phyloP scores from a whole-genome alignment of 192 early-diverging fungal species.

The Linnemannia zychae region DNA sequence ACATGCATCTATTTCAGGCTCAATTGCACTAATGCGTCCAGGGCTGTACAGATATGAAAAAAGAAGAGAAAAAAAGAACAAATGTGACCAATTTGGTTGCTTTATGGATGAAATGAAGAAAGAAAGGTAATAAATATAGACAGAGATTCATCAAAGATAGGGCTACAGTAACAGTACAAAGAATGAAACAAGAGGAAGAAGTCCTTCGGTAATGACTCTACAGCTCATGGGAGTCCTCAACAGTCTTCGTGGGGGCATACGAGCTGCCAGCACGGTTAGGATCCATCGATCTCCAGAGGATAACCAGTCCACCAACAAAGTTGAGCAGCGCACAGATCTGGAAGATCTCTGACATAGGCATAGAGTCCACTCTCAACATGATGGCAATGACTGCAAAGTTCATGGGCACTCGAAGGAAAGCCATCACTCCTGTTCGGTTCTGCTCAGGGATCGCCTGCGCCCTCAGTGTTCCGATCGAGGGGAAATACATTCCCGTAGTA shows the following conservation, averaged over 20 bases:
- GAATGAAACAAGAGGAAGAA: background rate
- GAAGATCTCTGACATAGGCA: conserved; percentile 61
- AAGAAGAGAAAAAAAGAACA: background rate
- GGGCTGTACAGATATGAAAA: background rate
- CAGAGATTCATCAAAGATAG: background rate
- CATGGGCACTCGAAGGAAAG: conserved; percentile 74
- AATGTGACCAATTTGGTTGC: background rate
- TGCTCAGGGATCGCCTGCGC: conserved; percentile 70
- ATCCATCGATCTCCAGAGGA: conserved; percentile 45
- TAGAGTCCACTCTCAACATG: conserved; percentile 57
- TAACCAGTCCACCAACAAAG: conserved; percentile 51
- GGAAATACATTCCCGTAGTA: conserved; percentile 69
- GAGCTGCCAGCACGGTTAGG: conserved; percentile 15
- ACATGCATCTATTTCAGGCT: background rate
- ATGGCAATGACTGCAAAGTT: conserved; percentile 66
- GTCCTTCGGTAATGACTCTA: background rate
- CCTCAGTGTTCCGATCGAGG: conserved; percentile 62
- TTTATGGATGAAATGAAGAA: background rate
- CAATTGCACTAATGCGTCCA: background rate
- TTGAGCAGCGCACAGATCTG: conserved; percentile 66
- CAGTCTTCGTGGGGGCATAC: conserved; percentile 18
- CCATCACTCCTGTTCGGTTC: conserved; percentile 69
- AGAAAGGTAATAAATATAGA: background rate
- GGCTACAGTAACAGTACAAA: too few relatives aligned
- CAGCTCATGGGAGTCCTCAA: conserved; percentile 29